A percentile compares a stretch with the other conserved stretches of the same genome.
These are phyloP conservation scores for Pseudogymnoascus sp. DNA, from an alignment of 2,329 filamentous ascomycete species.

Conservation along the genomic window DNA sequence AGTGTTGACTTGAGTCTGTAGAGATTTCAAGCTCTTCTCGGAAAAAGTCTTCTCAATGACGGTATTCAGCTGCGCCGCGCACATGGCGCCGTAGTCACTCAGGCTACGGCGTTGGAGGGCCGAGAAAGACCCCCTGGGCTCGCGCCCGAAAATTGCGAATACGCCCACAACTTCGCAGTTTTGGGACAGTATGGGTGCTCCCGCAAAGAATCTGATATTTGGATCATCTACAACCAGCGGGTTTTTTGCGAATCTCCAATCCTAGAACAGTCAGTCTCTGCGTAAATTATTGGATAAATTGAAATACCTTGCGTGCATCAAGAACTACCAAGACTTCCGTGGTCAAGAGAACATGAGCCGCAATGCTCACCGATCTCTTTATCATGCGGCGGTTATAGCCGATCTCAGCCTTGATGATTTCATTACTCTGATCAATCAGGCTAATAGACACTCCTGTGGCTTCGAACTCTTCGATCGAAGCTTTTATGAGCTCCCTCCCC, in stretches of 20 bases:
- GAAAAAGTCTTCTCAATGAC: background rate
- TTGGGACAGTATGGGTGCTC: conserved; percentile 28
- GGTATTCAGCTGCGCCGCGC: background rate
- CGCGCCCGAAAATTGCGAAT: conserved; percentile 26
- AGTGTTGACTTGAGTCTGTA: background rate
- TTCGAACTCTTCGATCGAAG: conserved; percentile 24
- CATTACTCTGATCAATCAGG: conserved; percentile 27
- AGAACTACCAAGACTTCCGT: conserved; percentile 29
- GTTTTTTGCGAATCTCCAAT: conserved; percentile 31
- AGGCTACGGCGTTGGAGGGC: conserved; percentile 22
- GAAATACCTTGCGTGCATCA: conserved; percentile 28
- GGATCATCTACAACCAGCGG: conserved; percentile 25
- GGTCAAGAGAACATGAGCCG: conserved; percentile 31
- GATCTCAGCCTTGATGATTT: conserved; percentile 28
- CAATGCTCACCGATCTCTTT: conserved; percentile 27
- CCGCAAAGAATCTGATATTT: conserved; percentile 32
- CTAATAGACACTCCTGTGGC: conserved; percentile 28
- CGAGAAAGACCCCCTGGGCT: conserved; percentile 24
- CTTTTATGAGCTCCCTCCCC: conserved; percentile 18
- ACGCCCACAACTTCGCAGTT: conserved; percentile 27
- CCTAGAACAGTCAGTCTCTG: conserved; percentile 18
- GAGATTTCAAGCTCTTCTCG: no score
- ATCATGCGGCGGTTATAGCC: conserved; percentile 24
- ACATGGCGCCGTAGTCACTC: conserved; percentile 20
- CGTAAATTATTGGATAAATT: background rate